A percentile compares a stretch with the other conserved stretches of the same genome.
Evolutionary conservation across 129 eudicot species (phyloP).

Genomic region (Lonicera japonica): DNA sequence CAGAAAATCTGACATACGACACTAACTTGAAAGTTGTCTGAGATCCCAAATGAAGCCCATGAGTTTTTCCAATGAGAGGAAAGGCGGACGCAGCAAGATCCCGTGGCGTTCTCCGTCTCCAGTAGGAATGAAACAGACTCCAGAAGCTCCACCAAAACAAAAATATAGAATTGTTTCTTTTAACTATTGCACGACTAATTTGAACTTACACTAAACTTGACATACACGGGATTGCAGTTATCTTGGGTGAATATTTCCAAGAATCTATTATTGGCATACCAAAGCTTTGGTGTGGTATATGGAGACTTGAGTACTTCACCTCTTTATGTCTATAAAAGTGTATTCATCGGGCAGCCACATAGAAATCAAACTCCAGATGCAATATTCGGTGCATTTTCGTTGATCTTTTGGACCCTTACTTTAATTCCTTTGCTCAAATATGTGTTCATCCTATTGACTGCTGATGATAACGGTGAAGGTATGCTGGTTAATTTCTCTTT

Average conservation of each 20-base stretch:
- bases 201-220: not conserved
- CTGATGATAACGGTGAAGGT: slow-evolving; percentile 95
- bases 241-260: slow-evolving; percentile 34
- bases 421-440: slow-evolving; percentile 77
- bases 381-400: slow-evolving; percentile 83
- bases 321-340: slow-evolving; percentile 71
- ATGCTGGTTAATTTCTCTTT: not conserved
- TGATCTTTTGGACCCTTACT: slow-evolving; percentile 86
- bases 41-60: too few relatives aligned
- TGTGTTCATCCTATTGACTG: slow-evolving; percentile 47
- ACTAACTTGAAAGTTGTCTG: too few relatives aligned
- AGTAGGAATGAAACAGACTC: too few relatives aligned
- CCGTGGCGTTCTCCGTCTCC: too few relatives aligned
- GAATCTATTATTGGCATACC: slow-evolving; percentile 77
- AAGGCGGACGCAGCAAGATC: too few relatives aligned
- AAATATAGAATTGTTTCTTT: too few relatives aligned
- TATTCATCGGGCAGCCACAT: slow-evolving; percentile 42
- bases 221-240: slow-evolving; percentile 44
- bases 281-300: slow-evolving; percentile 91
- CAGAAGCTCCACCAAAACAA: too few relatives aligned
- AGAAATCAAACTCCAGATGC: slow-evolving; percentile 57
- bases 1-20: too few relatives aligned
- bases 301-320: slow-evolving; percentile 95
- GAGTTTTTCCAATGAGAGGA: too few relatives aligned
- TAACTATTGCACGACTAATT: too few relatives aligned